Conservation (phyloP, 768 basidiomycete genomes). For the Trametes punicea region DNA sequence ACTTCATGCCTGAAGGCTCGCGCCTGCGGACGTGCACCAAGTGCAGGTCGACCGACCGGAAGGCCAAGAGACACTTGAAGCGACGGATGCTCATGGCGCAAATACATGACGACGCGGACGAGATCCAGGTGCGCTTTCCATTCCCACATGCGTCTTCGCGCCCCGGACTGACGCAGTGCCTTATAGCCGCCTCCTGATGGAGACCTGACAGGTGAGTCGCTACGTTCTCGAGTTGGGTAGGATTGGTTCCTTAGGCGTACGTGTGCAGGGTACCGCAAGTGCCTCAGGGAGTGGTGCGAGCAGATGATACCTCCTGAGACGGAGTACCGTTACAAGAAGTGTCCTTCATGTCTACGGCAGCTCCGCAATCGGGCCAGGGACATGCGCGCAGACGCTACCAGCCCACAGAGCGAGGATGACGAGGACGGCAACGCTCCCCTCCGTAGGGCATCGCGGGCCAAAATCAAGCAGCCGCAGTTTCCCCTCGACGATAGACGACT, state of each 20-base stretch:
- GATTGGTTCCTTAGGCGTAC: background rate
- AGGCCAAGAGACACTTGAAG: background rate
- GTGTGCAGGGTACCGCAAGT: constrained; percentile 18
- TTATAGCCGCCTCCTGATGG: background rate
- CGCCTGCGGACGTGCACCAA: constrained; percentile 20
- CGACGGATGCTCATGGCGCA: background rate
- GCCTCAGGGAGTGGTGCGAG: constrained; percentile 17
- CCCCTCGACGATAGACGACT: background rate
- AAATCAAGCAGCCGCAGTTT: too few relatives aligned
- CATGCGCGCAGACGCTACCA: background rate
- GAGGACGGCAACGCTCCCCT: too few relatives aligned
- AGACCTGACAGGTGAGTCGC: background rate
- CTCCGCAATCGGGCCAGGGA: constrained; percentile 3
- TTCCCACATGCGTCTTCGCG: background rate
- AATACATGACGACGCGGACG: background rate
- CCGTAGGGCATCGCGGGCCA: too few relatives aligned
- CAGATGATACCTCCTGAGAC: constrained; percentile 18
- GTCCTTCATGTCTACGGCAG: constrained; percentile 20
- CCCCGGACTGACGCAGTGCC: background rate
- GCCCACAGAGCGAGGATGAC: background rate
- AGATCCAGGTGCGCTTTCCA: background rate
- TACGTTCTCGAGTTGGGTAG: background rate
- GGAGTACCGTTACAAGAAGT: constrained; percentile 21
- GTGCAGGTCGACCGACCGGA: constrained; percentile 15
- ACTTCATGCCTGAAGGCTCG: constrained; percentile 18